Base-by-base conservation (phyloP, 495 filamentous ascomycete species). In the Viridothelium virens region DNA sequence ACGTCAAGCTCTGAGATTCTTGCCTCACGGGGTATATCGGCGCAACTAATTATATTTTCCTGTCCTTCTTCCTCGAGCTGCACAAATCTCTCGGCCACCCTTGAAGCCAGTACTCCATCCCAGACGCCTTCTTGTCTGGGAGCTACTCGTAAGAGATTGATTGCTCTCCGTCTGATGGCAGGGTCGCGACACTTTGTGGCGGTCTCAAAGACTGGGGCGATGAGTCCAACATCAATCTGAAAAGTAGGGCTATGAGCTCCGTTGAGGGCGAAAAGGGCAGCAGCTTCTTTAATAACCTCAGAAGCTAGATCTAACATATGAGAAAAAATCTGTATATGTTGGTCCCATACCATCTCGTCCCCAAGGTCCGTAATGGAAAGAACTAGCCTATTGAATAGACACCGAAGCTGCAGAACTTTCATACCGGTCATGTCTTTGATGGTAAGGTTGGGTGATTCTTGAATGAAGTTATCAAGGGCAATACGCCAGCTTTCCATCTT, bases 111-210 rank as follows among this genome's bases (percentile, higher is more conserved):
- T 66, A 81, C 74, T 68, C 84, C 86, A 72, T 88, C 84, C 82
- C 82, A 88, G 69, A 88, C 80, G 18, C 83, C 86, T 75, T 89
- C 87, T 68, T 85, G 78, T 39, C 85, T 75, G 3, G 81, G 80
- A 56, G 80, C 78, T 33, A 77, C 78, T 46, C 77, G 74, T 38
- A 89, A 74, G 10, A 87, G 70, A 63, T 77, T 73, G 53, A 88
- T 83, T 5, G 86, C 86, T 65, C 81, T 78, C 3, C 82, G 76
- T 12, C 86, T 77, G 59, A 84, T 79, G 0, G 72, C 56, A 1
- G 81, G 77, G 66, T 88, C 81, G 14, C 85, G 82, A 71, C 85
- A 89, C 66, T 81, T 81, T 12, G 81, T 84, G 7, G 82, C 85
- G 12, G 82, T 81, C 11, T 84, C 75, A 65, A 81, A 88, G 2